Evolutionary conservation across 2,329 filamentous ascomycete species (phyloP).

Genomic region (Venturia effusa): DNA sequence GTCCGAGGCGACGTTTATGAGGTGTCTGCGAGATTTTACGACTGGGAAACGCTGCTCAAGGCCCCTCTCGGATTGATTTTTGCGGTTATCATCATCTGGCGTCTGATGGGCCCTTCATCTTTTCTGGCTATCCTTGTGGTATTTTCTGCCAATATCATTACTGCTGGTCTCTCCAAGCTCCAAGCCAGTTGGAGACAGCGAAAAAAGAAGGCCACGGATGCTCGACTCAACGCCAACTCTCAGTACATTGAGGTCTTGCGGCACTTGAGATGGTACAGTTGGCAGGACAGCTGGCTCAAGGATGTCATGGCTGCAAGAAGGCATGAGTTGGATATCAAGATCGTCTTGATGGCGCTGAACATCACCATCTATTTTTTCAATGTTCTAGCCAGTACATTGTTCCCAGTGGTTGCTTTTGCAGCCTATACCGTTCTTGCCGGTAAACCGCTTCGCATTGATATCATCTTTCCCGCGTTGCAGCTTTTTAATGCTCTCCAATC

Average conservation of each 20-base stretch:
- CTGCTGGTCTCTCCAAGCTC: slow-evolving; percentile 54
- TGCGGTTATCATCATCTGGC: slow-evolving; percentile 62
- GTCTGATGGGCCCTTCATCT: slow-evolving; percentile 69
- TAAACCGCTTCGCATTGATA: slow-evolving; percentile 59
- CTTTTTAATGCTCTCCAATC: slow-evolving; percentile 66
- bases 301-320: slow-evolving; percentile 58
- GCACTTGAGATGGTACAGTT: slow-evolving; percentile 71
- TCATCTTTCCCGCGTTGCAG: slow-evolving; percentile 78
- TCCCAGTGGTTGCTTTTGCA: slow-evolving; percentile 72
- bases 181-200: slow-evolving; percentile 56
- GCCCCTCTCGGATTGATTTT: slow-evolving; percentile 66
- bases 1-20: slow-evolving; percentile 69
- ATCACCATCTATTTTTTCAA: slow-evolving; percentile 59
- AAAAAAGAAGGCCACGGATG: slow-evolving; percentile 62
- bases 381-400: slow-evolving; percentile 57
- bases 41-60: slow-evolving; percentile 62
- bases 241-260: slow-evolving; percentile 83
- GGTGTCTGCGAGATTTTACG: slow-evolving; percentile 74
- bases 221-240: slow-evolving; percentile 66
- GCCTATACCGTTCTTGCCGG: slow-evolving; percentile 66
- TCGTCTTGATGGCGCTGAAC: slow-evolving; percentile 53
- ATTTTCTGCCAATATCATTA: slow-evolving; percentile 56
- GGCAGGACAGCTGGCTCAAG: slow-evolving; percentile 65
- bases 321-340: slow-evolving; percentile 53
- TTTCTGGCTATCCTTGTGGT: slow-evolving; percentile 63